Conservation (phyloP, 1,284 basidiomycete genomes). For the Hemileia vastatrix region DNA sequence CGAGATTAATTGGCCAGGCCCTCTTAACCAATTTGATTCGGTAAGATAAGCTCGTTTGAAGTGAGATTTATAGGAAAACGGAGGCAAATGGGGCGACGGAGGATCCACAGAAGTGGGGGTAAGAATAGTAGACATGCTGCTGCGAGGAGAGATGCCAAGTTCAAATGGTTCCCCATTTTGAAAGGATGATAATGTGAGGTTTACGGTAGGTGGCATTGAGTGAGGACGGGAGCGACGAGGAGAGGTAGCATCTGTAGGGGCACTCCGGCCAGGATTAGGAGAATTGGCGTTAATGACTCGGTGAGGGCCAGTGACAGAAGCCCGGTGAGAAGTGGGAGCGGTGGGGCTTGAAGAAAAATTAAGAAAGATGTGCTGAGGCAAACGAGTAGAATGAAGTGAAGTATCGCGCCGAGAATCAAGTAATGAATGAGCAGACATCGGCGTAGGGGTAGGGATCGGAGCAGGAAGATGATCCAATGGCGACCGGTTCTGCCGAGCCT, state of each 20-base stretch:
- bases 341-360: neutral
- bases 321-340: neutral
- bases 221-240: constrained; percentile 12
- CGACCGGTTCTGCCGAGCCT: constrained; percentile 4
- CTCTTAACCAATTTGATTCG: constrained; percentile 74
- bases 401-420: too few species aligned
- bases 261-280: constrained; percentile 20
- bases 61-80: constrained; percentile 57
- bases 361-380: neutral
- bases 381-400: neutral
- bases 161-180: constrained; percentile 18
- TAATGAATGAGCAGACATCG: too few species aligned
- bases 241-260: constrained; percentile 22
- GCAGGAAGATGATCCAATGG: too few species aligned
- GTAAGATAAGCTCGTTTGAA: constrained; percentile 70
- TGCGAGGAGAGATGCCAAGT: constrained; percentile 6
- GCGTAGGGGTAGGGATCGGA: neutral
- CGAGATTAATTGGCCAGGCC: constrained; percentile 61
- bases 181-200: neutral
- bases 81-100: constrained; percentile 19
- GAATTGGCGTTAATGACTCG: constrained; percentile 21
- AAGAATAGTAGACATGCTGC: constrained; percentile 14
- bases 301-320: constrained; percentile 17
- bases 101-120: constrained; percentile 21
- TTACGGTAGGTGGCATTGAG: constrained; percentile 15